Evolutionary conservation across 257 asterid species (phyloP), one percentile per base, ranked within the genome.

Genomic region (Petunia axillaris): DNA sequence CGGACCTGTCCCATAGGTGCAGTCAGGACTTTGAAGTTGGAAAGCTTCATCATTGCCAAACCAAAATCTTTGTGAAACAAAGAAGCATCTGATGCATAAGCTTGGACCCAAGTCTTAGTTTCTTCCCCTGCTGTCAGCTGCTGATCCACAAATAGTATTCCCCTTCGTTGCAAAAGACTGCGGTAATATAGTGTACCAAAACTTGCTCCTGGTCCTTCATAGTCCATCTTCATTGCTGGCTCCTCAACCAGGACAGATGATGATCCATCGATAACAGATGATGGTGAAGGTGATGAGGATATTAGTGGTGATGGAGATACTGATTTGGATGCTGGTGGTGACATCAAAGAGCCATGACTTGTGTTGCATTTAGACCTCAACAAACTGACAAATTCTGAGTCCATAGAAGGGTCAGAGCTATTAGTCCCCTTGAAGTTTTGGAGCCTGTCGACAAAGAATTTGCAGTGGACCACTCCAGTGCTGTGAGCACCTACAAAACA

Each of bases 381-480:
- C 70, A 75, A 25, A 80, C 85, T 84, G 15, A 91, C 85, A 80
- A 91, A 94, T 16, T 85, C 91, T 13, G 90, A 3, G 64, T 94
- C 89, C 8, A 91, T 87, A 3, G 97, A 85, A 50, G 92, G 90
- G 65, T 93, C 97, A 5, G 96, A 89, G 46, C 53, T 78, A n/a
- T 85, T 75, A 35, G 81, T 75, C 43, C 85, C 86, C 4, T 83
- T 80, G 82, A 90, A 90, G 84, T 92, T 87, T 64, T 75, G 80
- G 38, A 94, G 91, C 76, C 98, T 85, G 80, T 81, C 60, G 58
- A 0, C 9, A 78, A 94, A 79, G 86, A 93, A 93, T 59, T 82
- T 84, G 89, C 98, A 91, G 81, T 90, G 97, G 55, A 94, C 83
- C 68, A 85, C 84, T 79, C 98, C 98, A 1, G 88, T 90, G 87